Evolutionary conservation across 2,329 filamentous ascomycete species (phyloP).

Genomic region (Epichloe sp.): DNA sequence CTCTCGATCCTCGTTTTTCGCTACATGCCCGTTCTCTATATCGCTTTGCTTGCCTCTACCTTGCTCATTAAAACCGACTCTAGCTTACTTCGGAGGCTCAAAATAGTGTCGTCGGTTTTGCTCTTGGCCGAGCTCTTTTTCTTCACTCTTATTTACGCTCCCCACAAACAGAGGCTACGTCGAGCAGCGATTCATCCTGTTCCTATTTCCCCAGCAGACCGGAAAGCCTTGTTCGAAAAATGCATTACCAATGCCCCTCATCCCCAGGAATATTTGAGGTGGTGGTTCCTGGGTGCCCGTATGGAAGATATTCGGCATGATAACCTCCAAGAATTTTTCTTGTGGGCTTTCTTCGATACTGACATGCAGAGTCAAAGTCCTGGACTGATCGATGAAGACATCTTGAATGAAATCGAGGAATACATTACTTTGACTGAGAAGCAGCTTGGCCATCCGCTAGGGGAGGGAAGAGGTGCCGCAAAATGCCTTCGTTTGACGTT

Average conservation of each 20-base stretch:
- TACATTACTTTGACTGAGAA: constrained; percentile 40
- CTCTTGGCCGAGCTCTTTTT: constrained; percentile 29
- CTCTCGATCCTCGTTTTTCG: constrained; percentile 29
- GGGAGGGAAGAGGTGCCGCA: constrained; percentile 41
- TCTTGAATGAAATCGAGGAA: constrained; percentile 28
- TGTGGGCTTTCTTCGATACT: constrained; percentile 53
- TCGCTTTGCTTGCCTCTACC: constrained; percentile 16
- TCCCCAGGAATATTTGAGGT: constrained; percentile 40
- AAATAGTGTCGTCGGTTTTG: constrained; percentile 15
- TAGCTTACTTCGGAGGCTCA: background rate
- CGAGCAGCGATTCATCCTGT: constrained; percentile 27
- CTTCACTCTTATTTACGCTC: constrained; percentile 28
- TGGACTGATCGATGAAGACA: constrained; percentile 16
- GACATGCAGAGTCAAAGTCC: constrained; percentile 16
- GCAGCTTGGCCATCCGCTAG: constrained; percentile 35
- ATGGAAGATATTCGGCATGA: constrained; percentile 46
- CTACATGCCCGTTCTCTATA: constrained; percentile 29
- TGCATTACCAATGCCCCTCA: constrained; percentile 43
- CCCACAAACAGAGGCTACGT: constrained; percentile 26
- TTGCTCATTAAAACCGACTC: constrained; percentile 3
- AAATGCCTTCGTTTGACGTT: constrained; percentile 49
- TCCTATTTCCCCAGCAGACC: constrained; percentile 29
- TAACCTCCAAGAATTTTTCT: constrained; percentile 53
- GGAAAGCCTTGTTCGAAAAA: constrained; percentile 41
- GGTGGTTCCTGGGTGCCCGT: constrained; percentile 54